Base-by-base conservation (phyloP, 1,139 yeast genomes). In the Yamadazyma sp. region DNA sequence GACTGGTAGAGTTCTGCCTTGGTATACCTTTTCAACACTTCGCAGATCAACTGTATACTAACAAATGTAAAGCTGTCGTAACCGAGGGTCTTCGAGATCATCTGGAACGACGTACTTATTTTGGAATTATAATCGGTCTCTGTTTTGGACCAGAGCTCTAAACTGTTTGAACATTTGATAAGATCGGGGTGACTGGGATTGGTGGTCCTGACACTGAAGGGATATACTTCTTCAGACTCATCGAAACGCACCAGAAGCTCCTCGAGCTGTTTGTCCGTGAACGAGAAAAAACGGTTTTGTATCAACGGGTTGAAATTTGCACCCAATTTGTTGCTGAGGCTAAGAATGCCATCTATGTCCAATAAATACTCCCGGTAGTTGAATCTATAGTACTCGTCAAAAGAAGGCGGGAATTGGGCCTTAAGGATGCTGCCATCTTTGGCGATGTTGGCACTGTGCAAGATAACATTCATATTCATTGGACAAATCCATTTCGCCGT, bases 91-190 rank as follows among this genome's bases (percentile, higher is more conserved):
- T 20, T 33, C 17, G 33, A 34, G 7, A 18, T 27, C 0, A 79
- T 37, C 39, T 78, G 83, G 38, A 79, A 60, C 1, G 82, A 69
- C 0, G 75, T 47, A 22, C 65, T 59, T 0, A 62, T 45, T 39
- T 61, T 67, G 1, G 61, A 54, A 11, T 51, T 45, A 17, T 54
- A 55, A 6, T 43, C 36, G 22, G 15, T 35, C 16, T 71, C 77
- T 15, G 47, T 42, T 43, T 71, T 68, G 5, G 61, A 54, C 89
- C 88, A 83, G 25, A 78, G 44, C 42, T 82, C 84, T 42, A 38
- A 37, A 15, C 32, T 40, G n/a, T 28, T 8, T 3, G 46, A 37
- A 17, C 36, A 14, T 25, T 42, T 44, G 2, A 42, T 14, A 10
- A 48, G 35, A n/a, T 34, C 34, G 1, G 52, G 53, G 2, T 17